Conservation (phyloP, 225 moss, liverwort and hornwort genomes). For the Rhytidiadelphus loreus region DNA sequence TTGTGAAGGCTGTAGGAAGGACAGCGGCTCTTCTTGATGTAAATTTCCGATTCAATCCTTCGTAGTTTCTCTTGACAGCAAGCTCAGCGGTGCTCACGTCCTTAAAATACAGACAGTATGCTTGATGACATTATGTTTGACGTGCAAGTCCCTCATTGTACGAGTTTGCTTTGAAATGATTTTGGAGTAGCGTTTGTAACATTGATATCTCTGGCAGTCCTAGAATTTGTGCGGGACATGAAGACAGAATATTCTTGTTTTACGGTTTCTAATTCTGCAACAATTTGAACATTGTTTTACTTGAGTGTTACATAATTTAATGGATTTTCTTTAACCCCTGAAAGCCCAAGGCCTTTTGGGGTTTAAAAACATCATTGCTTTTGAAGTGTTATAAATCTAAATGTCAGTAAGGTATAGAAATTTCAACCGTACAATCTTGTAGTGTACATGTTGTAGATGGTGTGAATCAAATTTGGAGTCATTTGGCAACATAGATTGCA, state of each 20-base stretch:
- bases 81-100: neutral
- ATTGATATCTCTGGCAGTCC: neutral
- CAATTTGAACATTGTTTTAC: neutral
- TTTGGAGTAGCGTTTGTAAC: neutral
- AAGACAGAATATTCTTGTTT: neutral
- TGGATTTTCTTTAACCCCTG: neutral
- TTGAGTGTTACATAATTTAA: neutral
- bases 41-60: constrained; percentile 26
- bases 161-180: neutral
- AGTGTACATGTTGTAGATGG: no score
- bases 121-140: neutral
- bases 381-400: no score
- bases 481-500: no score
- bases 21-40: constrained; percentile 38
- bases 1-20: constrained; percentile 46
- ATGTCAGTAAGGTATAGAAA: no score
- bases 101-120: neutral
- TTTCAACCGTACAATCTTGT: no score
- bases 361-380: no score
- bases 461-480: no score
- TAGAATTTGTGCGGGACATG: neutral
- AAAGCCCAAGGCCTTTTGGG: no score
- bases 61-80: constrained; percentile 9
- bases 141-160: neutral
- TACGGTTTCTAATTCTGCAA: neutral